A percentile compares a stretch with the other conserved stretches of the same genome.
phyloP scores from a whole-genome alignment of 1,284 basidiomycete genomes.

The Malassezia dermatis region DNA sequence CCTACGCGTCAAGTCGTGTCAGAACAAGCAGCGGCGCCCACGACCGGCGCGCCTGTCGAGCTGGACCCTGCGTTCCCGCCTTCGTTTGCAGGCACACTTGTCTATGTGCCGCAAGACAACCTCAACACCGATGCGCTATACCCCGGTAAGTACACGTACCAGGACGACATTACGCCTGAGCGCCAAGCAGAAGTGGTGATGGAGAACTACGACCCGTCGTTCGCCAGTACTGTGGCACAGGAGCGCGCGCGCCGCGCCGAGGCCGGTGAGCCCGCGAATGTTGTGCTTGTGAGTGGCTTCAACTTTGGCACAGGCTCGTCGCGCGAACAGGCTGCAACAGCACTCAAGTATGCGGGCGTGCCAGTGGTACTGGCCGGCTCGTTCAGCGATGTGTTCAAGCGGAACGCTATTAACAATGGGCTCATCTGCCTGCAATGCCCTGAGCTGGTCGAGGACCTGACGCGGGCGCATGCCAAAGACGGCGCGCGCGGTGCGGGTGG shows the following conservation, averaged over 20 bases:
- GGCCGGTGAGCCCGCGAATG: constrained; percentile 50
- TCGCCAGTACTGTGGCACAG: constrained; percentile 64
- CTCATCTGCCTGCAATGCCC: constrained; percentile 89
- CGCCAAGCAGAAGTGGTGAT: constrained; percentile 87
- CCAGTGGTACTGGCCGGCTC: constrained; percentile 89
- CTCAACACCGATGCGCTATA: constrained; percentile 97
- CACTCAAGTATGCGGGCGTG: constrained; percentile 83
- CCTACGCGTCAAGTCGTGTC: constrained; percentile 25
- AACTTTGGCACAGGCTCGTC: constrained; percentile 98
- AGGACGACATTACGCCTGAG: constrained; percentile 93
- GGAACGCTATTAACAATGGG: constrained; percentile 97
- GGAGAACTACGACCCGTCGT: constrained; percentile 91
- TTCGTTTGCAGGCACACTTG: constrained; percentile 67
- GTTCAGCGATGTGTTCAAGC: constrained; percentile 98
- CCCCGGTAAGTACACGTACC: constrained; percentile 98
- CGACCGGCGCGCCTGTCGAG: constrained; percentile 22
- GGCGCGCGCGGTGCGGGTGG: constrained; percentile 57
- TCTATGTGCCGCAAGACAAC: constrained; percentile 94
- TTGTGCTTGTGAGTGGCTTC: constrained; percentile 81
- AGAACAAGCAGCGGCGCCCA: constrained; percentile 18
- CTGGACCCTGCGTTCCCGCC: constrained; percentile 57
- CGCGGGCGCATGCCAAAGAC: constrained; percentile 61
- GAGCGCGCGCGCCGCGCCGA: constrained; percentile 49
- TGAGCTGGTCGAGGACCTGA: constrained; percentile 75
- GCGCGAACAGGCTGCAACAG: constrained; percentile 96